These are phyloP conservation scores for Trichophyton benhamiae DNA, from an alignment of 2,329 filamentous ascomycete genomes.

Conservation along the genomic window DNA sequence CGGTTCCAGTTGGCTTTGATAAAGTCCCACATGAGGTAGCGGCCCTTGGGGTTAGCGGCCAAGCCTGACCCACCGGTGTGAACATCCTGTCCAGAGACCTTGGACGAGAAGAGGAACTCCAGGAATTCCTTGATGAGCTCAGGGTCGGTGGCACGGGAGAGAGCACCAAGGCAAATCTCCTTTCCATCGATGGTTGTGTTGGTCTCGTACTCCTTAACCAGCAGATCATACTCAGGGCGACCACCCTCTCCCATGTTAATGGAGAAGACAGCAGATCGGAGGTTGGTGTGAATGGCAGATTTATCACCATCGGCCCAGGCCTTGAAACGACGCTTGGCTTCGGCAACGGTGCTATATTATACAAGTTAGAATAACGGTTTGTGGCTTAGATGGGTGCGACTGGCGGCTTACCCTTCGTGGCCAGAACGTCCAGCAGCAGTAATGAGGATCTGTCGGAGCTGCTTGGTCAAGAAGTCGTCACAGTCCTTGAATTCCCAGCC, in stretches of 20 bases:
- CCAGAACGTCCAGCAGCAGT: slow-evolving; percentile 60
- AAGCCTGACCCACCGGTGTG: slow-evolving; percentile 68
- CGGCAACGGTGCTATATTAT: slow-evolving; percentile 47
- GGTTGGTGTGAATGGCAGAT: slow-evolving; percentile 63
- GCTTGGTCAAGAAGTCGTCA: slow-evolving; percentile 70
- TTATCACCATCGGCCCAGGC: slow-evolving; percentile 56
- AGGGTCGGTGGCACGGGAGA: slow-evolving; percentile 60
- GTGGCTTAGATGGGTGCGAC: background rate
- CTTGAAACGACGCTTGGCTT: slow-evolving; percentile 68
- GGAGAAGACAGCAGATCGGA: slow-evolving; percentile 69
- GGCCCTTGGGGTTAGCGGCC: slow-evolving; percentile 58
- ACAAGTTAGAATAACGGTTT: slow-evolving; percentile 5
- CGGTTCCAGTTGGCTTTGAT: slow-evolving; percentile 72
- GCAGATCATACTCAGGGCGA: slow-evolving; percentile 54
- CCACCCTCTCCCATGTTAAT: slow-evolving; percentile 64
- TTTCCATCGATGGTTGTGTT: slow-evolving; percentile 84
- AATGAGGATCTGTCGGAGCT: slow-evolving; percentile 73
- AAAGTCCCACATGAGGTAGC: slow-evolving; percentile 71
- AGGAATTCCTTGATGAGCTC: slow-evolving; percentile 57
- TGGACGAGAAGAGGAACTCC: slow-evolving; percentile 65
- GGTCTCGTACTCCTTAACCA: slow-evolving; percentile 74
- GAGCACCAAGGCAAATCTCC: slow-evolving; percentile 64
- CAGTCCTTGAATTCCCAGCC: slow-evolving; percentile 71
- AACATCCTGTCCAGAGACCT: slow-evolving; percentile 77
- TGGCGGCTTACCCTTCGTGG: slow-evolving; percentile 53